These are phyloP conservation scores for Xylariaceae sp. DNA, from an alignment of 2,329 filamentous ascomycete species.

Conservation along the genomic window DNA sequence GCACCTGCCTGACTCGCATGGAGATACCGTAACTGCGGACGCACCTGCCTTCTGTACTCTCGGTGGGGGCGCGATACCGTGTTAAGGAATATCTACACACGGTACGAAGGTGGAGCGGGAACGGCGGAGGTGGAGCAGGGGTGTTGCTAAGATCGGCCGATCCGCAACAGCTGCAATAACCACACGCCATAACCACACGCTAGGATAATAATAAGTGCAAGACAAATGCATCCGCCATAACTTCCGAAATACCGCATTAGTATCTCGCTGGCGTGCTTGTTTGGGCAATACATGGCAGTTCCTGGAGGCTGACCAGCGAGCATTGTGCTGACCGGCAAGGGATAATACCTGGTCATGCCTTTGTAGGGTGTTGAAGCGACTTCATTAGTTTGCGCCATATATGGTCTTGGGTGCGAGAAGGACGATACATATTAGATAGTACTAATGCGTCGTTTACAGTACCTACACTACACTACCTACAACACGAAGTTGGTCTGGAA, in stretches of 20 bases:
- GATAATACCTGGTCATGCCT: not conserved
- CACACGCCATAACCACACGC: not conserved
- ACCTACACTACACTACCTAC: too few relatives aligned
- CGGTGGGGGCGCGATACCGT: not conserved
- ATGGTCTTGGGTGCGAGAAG: too few relatives aligned
- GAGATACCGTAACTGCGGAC: not conserved
- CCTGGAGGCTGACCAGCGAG: not conserved
- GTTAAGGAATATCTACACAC: not conserved
- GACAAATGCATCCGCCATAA: too few relatives aligned
- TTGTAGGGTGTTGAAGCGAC: too few relatives aligned
- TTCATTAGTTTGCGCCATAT: too few relatives aligned
- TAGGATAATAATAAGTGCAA: not conserved
- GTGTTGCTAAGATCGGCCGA: not conserved
- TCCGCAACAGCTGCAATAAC: not conserved
- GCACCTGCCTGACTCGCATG: not conserved
- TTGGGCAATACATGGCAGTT: not conserved
- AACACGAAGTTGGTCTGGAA: too few relatives aligned
- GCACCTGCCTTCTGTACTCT: too few relatives aligned
- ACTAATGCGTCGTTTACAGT: too few relatives aligned
- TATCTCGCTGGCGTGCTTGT: not conserved
- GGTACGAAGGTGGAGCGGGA: not conserved
- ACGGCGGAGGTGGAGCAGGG: not conserved
- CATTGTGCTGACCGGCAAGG: not conserved
- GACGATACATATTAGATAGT: too few relatives aligned
- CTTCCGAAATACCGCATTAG: not conserved